These are phyloP conservation scores for Aspergillus pseudotamarii DNA, from an alignment of 2,329 filamentous ascomycete genomes.

Conservation along the genomic window DNA sequence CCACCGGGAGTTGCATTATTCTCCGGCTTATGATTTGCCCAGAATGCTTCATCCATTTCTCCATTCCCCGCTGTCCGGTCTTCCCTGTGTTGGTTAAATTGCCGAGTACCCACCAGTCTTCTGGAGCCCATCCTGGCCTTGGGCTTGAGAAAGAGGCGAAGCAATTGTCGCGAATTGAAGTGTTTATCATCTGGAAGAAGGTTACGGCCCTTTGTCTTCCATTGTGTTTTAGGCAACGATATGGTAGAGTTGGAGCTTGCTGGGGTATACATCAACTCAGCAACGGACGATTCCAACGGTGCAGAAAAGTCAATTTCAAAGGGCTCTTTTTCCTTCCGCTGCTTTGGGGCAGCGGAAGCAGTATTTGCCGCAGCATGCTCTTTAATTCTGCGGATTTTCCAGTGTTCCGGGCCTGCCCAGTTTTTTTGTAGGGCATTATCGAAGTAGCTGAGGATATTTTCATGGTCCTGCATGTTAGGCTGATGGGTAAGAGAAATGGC, in stretches of 20 bases:
- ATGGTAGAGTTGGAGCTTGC: slow-evolving; percentile 80
- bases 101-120: slow-evolving; percentile 55
- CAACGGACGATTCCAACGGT: slow-evolving; percentile 69
- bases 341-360: slow-evolving; percentile 50
- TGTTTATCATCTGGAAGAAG: slow-evolving; percentile 96
- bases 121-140: slow-evolving; percentile 79
- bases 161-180: slow-evolving; percentile 89
- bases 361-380: slow-evolving; percentile 62
- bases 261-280: slow-evolving; percentile 78
- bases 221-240: slow-evolving; percentile 87
- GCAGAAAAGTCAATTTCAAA: slow-evolving; percentile 91
- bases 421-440: slow-evolving; percentile 96
- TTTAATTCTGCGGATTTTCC: slow-evolving; percentile 95
- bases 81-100: slow-evolving; percentile 38
- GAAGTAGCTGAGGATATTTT: slow-evolving; percentile 97
- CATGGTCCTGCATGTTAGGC: slow-evolving; percentile 71
- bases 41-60: slow-evolving; percentile 94
- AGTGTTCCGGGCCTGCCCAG: slow-evolving; percentile 97
- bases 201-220: slow-evolving; percentile 91
- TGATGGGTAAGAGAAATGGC: slow-evolving; percentile 76
- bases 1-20: slow-evolving; percentile 57
- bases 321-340: slow-evolving; percentile 91
- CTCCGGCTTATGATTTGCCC: slow-evolving; percentile 67
- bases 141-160: slow-evolving; percentile 91
- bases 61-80: slow-evolving; percentile 64